Conservation (phyloP, 2,329 filamentous ascomycete species). For the Ceratocystis huliohia region DNA sequence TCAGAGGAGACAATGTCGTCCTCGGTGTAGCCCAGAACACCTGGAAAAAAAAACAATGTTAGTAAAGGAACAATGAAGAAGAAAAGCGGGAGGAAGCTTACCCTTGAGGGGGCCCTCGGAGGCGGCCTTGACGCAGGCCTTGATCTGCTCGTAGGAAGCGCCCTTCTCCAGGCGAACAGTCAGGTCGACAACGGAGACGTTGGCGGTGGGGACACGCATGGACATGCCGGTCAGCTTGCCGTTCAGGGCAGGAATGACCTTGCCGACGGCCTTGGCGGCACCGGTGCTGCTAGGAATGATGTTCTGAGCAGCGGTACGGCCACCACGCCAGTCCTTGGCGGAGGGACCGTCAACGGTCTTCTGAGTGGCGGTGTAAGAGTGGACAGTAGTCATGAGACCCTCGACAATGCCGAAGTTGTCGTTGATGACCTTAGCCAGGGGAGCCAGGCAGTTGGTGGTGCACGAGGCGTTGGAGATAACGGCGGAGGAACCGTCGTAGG, state of each 20-base stretch:
- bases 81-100: constrained; percentile 32
- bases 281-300: constrained; percentile 99
- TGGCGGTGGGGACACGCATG: constrained; percentile 96
- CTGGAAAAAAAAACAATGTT: constrained; percentile 32
- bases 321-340: constrained; percentile 98
- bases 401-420: constrained; percentile 96
- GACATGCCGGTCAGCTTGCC: constrained; percentile 99
- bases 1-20: constrained; percentile 93
- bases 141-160: constrained; percentile 84
- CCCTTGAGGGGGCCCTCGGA: constrained; percentile 75
- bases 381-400: constrained; percentile 99
- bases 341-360: constrained; percentile 98
- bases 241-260: constrained; percentile 96
- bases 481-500: constrained; percentile 78
- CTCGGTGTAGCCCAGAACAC: constrained; percentile 88
- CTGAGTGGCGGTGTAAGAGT: constrained; percentile 99
- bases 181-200: constrained; percentile 98
- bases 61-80: not conserved
- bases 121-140: constrained; percentile 77
- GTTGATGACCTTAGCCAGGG: constrained; percentile 97
- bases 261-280: constrained; percentile 99
- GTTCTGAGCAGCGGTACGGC: constrained; percentile 97
- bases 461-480: constrained; percentile 99
- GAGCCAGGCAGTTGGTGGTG: constrained; percentile 99
- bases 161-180: constrained; percentile 88